Percentiles rank a stretch among this genome's conserved stretches.
These are phyloP conservation scores for Penicillium pancosmium DNA, from an alignment of 495 filamentous ascomycete genomes.

Conservation along the genomic window DNA sequence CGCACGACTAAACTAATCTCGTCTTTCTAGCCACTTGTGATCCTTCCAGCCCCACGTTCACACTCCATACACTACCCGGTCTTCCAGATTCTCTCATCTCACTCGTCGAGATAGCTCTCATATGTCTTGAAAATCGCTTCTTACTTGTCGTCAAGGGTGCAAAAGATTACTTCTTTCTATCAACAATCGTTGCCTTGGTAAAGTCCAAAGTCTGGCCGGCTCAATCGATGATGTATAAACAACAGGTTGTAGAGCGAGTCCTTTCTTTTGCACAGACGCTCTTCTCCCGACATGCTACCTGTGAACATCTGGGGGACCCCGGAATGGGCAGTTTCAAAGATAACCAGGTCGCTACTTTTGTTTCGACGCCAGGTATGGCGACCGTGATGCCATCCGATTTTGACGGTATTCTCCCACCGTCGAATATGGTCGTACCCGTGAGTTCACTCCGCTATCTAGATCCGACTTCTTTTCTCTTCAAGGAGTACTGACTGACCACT, in stretches of 20 bases:
- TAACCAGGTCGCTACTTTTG: conserved; percentile 39
- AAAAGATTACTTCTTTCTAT: conserved; percentile 51
- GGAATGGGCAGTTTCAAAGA: conserved; percentile 41
- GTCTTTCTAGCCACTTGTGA: conserved; percentile 14
- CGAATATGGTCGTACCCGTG: conserved; percentile 34
- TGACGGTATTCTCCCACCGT: conserved; percentile 27
- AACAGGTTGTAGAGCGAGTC: conserved; percentile 44
- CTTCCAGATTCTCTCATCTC: conserved; percentile 41
- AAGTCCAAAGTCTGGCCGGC: conserved; percentile 43
- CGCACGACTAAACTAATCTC: background rate
- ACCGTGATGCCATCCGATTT: conserved; percentile 31
- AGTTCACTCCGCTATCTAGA: conserved; percentile 11
- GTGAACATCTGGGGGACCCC: conserved; percentile 38
- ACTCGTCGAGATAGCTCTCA: conserved; percentile 39
- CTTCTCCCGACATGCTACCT: conserved; percentile 40
- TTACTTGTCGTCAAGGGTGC: conserved; percentile 45
- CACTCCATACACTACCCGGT: conserved; percentile 36
- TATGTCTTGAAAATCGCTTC: conserved; percentile 38
- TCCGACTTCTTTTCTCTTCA: background rate
- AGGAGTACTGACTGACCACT: conserved; percentile 2
- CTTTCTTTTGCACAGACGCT: conserved; percentile 42
- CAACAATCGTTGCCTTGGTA: conserved; percentile 43
- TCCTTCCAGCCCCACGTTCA: conserved; percentile 21
- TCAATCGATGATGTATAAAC: conserved; percentile 41
- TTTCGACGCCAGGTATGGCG: conserved; percentile 29